A percentile compares a stretch with the other conserved stretches of the same genome.
These are phyloP conservation scores for Globisporangium lucens DNA, from an alignment of 352 stramenopile genomes.

Conservation along the genomic window DNA sequence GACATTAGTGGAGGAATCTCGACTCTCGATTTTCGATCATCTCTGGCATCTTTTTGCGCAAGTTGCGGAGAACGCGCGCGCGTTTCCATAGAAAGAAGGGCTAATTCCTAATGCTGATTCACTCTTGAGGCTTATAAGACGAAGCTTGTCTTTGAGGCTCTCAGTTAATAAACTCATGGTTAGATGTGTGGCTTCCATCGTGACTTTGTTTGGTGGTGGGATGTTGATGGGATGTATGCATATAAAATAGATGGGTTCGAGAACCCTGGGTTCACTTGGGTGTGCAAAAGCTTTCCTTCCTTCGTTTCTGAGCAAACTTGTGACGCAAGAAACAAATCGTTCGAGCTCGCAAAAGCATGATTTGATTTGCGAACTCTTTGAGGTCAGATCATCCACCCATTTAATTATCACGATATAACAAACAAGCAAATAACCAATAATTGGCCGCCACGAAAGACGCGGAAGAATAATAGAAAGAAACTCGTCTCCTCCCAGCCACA, in stretches of 20 bases:
- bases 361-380: background rate
- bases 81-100: background rate
- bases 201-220: background rate
- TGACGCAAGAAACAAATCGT: background rate
- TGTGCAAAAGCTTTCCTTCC: background rate
- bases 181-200: background rate
- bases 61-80: background rate
- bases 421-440: too few relatives aligned
- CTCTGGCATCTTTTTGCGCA: too few relatives aligned
- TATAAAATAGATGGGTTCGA: background rate
- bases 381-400: background rate
- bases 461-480: slow-evolving; percentile 7
- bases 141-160: background rate
- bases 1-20: background rate
- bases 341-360: background rate
- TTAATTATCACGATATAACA: background rate
- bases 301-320: background rate
- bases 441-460: background rate
- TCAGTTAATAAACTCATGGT: background rate
- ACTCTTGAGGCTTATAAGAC: background rate
- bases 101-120: background rate
- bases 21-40: background rate
- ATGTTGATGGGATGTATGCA: too few relatives aligned
- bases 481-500: background rate
- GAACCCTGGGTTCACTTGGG: background rate